Percentiles rank a stretch among this genome's conserved stretches.
Conservation (phyloP, 2,329 filamentous ascomycete species). For the Alternaria metachromatica region DNA sequence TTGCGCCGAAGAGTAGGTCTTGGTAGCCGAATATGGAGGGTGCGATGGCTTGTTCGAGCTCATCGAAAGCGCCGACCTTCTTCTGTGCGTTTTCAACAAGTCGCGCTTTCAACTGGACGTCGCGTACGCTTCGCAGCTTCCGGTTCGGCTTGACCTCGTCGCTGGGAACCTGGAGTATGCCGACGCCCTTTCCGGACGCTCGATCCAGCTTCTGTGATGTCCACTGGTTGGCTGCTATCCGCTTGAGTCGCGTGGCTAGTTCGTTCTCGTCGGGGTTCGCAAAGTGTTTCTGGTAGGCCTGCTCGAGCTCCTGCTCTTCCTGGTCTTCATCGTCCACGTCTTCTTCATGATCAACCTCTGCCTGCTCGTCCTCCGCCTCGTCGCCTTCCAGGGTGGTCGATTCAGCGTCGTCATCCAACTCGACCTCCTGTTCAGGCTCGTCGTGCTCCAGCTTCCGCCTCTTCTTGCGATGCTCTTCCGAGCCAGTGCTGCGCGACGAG, state of each 20-base stretch:
- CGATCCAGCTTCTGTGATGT: constrained; percentile 46
- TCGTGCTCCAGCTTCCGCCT: constrained; percentile 58
- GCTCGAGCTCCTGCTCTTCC: constrained; percentile 45
- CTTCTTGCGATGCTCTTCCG: constrained; percentile 57
- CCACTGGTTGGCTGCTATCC: constrained; percentile 59
- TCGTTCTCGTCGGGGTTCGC: constrained; percentile 68
- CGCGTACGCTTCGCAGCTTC: constrained; percentile 32
- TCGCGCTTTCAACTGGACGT: constrained; percentile 43
- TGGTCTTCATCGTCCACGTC: constrained; percentile 48
- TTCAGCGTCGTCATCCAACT: constrained; percentile 18
- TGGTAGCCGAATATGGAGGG: constrained; percentile 81
- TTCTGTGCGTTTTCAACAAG: constrained; percentile 40
- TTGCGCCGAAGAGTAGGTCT: constrained; percentile 78
- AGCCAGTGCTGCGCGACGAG: constrained; percentile 35
- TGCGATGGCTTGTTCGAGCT: constrained; percentile 69
- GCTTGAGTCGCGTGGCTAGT: constrained; percentile 60
- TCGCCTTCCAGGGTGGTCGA: not conserved
- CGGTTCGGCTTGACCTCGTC: constrained; percentile 23
- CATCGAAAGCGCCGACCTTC: constrained; percentile 60
- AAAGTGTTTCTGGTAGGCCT: constrained; percentile 86
- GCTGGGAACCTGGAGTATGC: constrained; percentile 35
- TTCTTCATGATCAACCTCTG: constrained; percentile 12
- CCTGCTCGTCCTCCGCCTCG: constrained; percentile 11
- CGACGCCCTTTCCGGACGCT: constrained; percentile 30
- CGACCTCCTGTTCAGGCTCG: not conserved